These are phyloP conservation scores for Rhodotorula toruloides DNA, from an alignment of 768 basidiomycete species.

Conservation along the genomic window DNA sequence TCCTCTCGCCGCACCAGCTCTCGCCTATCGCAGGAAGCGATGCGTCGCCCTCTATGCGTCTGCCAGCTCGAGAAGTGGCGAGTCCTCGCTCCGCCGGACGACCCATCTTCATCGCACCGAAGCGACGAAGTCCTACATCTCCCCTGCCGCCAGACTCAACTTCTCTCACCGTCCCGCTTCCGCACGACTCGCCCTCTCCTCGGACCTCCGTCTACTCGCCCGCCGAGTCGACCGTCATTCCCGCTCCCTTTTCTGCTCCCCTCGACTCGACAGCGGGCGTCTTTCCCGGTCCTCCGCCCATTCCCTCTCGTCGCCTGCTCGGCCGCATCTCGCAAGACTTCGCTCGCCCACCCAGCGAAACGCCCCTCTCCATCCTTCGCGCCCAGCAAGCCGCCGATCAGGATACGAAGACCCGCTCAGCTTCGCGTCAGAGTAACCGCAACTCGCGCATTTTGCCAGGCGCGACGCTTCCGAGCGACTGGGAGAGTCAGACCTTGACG, in stretches of 20 bases:
- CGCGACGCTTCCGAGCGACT: slow-evolving; percentile 4
- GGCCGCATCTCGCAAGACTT: not conserved
- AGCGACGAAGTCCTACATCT: not conserved
- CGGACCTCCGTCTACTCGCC: not conserved
- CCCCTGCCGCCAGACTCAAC: not conserved
- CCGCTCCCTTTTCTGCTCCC: too few species aligned
- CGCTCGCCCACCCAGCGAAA: not conserved
- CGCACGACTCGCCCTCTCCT: not conserved
- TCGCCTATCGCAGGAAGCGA: too few species aligned
- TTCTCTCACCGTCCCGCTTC: not conserved
- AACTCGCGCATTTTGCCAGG: slow-evolving; percentile 22
- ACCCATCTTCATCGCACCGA: not conserved
- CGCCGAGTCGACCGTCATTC: not conserved
- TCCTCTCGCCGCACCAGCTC: not conserved
- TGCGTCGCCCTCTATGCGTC: too few species aligned
- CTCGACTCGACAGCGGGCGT: not conserved
- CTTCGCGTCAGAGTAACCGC: slow-evolving; percentile 2
- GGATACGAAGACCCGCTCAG: not conserved
- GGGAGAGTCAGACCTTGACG: not conserved
- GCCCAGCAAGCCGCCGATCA: not conserved
- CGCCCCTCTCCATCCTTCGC: not conserved
- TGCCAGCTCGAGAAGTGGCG: not conserved
- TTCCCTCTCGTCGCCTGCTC: not conserved
- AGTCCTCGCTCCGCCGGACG: not conserved
- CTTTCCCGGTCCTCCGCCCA: not conserved